phyloP scores from a whole-genome alignment of 1,284 basidiomycete genomes.

The Peniophora sp. region DNA sequence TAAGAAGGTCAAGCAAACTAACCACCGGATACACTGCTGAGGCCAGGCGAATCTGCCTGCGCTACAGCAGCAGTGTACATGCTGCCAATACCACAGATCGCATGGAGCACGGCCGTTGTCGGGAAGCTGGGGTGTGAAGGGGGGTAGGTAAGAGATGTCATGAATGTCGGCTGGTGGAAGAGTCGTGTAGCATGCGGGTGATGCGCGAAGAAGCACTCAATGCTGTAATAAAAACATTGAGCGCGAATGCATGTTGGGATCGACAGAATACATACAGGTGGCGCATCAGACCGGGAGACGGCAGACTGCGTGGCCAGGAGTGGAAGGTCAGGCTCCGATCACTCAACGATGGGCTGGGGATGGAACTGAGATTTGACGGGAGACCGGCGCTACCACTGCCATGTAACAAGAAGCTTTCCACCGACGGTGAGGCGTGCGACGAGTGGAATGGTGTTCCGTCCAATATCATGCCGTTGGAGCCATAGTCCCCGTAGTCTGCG shows the following conservation, averaged over 20 bases:
- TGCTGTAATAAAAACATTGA: conserved; percentile 27
- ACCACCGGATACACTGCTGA: background rate
- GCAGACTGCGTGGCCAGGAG: conserved; percentile 54
- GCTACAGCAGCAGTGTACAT: background rate
- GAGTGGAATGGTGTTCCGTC: background rate
- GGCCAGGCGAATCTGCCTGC: background rate
- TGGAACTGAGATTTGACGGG: background rate
- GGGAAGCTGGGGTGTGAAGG: conserved; percentile 70
- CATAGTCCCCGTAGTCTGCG: background rate
- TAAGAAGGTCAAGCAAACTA: background rate
- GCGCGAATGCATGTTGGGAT: background rate
- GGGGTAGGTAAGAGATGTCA: conserved; percentile 51
- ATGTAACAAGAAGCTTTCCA: too few species aligned
- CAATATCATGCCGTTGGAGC: background rate
- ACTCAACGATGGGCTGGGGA: background rate
- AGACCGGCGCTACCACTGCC: background rate
- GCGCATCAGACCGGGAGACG: conserved; percentile 47
- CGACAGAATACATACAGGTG: conserved; percentile 44
- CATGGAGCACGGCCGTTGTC: conserved; percentile 56
- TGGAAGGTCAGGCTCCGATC: background rate
- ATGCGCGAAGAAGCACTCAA: conserved; percentile 65
- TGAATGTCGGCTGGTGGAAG: conserved; percentile 58
- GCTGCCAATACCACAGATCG: conserved; percentile 57
- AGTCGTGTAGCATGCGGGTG: conserved; percentile 62
- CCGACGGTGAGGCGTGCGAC: background rate